Base-by-base conservation (phyloP, 2,329 filamentous ascomycete species). In the Tolypocladium paradoxum region DNA sequence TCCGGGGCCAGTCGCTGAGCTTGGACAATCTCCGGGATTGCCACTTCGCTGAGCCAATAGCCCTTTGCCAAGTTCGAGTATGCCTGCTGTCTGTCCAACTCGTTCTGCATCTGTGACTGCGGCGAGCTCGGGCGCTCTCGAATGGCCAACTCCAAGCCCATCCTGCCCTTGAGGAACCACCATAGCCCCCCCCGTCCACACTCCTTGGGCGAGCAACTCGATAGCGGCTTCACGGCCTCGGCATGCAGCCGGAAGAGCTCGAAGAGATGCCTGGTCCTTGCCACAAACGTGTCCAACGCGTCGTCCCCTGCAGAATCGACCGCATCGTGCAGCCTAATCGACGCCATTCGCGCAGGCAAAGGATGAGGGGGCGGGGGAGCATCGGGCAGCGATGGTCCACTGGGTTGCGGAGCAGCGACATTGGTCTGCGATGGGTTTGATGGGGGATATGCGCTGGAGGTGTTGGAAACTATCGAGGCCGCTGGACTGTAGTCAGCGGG, bases 141-240 rank as follows among this genome's bases (percentile, higher is more conserved):
- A 48, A 95, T 83, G 38, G 85, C 76, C 14, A 72, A 69, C 66
- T 96, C 91, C 50, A 96, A 75, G 11, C 84, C 83, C 62, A 84
- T 81, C 56, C 90, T 84, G 22, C 90, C 91, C 60, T 82, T 86
- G 47, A 95, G 65, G 63, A 96, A 95, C 91, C 91, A 96, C 91
- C 91, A 96, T 0, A 88, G 73, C 4, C 83, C 84, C 27, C 84
- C 85, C 54, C 88, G 79, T 11, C 86, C 76, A 73, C 91, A 85
- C 55, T 90, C 82, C 48, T 78, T 75, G 0, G 85, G 76, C 0
- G 82, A 73, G 50, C 81, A 85, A 33, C 78, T 76, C 53, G 81
- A 76, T 5, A 90, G 65, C 0, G 88, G 83, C 57, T 81, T 83
- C 33, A 85, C 75, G 34, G 84, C 79, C 66, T 95, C 88, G 0